phyloP scores from a whole-genome alignment of 1,284 basidiomycete species.

The Ustilago trichophora region DNA sequence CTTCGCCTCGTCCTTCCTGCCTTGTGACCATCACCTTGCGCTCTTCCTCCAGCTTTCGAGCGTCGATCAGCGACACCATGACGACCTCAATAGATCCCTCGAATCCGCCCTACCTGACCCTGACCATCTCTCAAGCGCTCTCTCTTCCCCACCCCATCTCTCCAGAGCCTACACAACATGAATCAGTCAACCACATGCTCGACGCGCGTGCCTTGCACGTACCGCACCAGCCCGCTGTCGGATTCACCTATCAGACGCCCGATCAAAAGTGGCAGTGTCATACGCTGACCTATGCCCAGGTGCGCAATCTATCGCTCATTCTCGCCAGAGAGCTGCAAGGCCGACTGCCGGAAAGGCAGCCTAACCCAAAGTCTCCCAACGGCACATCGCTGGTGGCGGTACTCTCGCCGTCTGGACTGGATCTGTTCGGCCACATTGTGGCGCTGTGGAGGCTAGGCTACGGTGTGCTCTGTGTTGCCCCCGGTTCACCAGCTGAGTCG shows the following conservation, averaged over 20 bases:
- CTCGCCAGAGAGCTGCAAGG: conserved; percentile 16
- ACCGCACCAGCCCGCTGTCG: conserved; percentile 64
- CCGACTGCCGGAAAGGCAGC: neutral
- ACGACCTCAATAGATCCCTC: conserved; percentile 14
- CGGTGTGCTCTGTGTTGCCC: conserved; percentile 67
- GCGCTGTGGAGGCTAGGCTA: conserved; percentile 67
- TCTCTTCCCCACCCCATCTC: conserved; percentile 41
- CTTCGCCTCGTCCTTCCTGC: no score
- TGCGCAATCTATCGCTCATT: neutral
- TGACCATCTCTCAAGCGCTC: conserved; percentile 43
- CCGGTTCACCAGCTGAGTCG: conserved; percentile 70
- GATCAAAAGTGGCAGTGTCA: conserved; percentile 49
- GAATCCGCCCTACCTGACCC: conserved; percentile 36
- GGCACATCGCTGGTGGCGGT: conserved; percentile 61
- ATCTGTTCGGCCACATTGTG: conserved; percentile 67
- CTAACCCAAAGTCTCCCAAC: conserved; percentile 14
- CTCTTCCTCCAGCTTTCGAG: no score
- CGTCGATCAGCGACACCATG: conserved; percentile 1
- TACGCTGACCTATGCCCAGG: conserved; percentile 52
- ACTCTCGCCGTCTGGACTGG: conserved; percentile 67
- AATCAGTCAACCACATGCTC: conserved; percentile 65
- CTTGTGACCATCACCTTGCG: no score
- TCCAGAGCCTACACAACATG: conserved; percentile 62
- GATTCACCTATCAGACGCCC: conserved; percentile 57
- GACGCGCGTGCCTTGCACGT: conserved; percentile 62